phyloP scores from a whole-genome alignment of 805 yeast genomes.

The Pichia thaimueangensis region DNA sequence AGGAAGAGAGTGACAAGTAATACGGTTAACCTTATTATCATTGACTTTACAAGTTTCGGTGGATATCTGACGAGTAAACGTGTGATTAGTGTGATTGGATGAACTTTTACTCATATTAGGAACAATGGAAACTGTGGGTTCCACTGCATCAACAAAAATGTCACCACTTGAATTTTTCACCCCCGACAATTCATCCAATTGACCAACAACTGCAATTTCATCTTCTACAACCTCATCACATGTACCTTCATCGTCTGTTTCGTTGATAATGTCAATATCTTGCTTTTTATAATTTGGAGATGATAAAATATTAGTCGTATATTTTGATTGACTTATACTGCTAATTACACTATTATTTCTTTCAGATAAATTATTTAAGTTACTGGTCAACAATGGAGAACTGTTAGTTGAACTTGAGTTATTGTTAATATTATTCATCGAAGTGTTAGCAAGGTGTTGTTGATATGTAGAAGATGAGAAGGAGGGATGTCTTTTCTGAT shows the following conservation, averaged over 20 bases:
- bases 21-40: too few relatives aligned
- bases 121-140: constrained; percentile 10
- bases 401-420: neutral
- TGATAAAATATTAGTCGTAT: neutral
- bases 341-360: constrained; percentile 3
- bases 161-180: constrained; percentile 9
- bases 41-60: too few relatives aligned
- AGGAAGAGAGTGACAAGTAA: too few relatives aligned
- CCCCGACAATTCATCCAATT: neutral
- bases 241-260: constrained; percentile 2
- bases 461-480: constrained; percentile 17
- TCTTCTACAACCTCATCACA: neutral
- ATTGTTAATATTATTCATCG: constrained; percentile 2
- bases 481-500: constrained; percentile 18
- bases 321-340: neutral
- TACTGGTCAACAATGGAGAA: neutral
- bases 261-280: constrained; percentile 8
- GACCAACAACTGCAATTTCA: constrained; percentile 17
- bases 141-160: constrained; percentile 26
- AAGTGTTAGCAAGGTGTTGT: constrained; percentile 1
- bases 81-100: too few relatives aligned
- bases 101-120: constrained; percentile 9
- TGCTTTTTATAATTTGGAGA: neutral
- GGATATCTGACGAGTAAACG: too few relatives aligned
- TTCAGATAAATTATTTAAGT: neutral